Evolutionary conservation across 129 eudicot genomes (phyloP).

Genomic region (Centrapalus pauciflorus): DNA sequence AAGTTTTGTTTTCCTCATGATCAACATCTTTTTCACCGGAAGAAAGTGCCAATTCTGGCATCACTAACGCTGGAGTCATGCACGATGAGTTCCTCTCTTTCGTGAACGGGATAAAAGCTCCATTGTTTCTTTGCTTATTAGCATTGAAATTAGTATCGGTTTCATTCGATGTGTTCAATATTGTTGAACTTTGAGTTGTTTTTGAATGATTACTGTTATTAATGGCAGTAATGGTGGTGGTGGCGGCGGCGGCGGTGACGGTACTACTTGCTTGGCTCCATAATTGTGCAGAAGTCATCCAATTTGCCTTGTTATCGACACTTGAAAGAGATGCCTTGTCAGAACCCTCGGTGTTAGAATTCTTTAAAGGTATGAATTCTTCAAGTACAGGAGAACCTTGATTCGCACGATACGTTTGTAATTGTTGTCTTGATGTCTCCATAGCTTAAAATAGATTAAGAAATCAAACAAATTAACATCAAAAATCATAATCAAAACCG

Average conservation of each 20-base stretch:
- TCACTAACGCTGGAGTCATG: constrained; percentile 15
- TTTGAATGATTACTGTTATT: constrained; percentile 12
- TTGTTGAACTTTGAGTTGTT: constrained; percentile 15
- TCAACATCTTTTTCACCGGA: constrained; percentile 50
- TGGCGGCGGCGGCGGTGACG: constrained; percentile 5
- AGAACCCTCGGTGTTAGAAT: constrained; percentile 32
- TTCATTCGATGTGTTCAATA: constrained; percentile 16
- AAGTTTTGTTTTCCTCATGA: constrained; percentile 42
- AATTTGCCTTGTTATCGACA: constrained; percentile 63
- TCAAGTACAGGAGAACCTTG: constrained; percentile 67
- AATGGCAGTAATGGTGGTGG: constrained; percentile 20
- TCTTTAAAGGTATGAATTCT: constrained; percentile 80
- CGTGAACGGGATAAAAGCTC: constrained; percentile 69
- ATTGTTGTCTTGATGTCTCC: constrained; percentile 89
- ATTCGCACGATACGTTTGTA: constrained; percentile 48
- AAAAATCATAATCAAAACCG: too few relatives aligned
- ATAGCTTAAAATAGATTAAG: constrained; percentile 47
- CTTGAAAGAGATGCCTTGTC: constrained; percentile 33
- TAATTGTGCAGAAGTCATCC: constrained; percentile 93
- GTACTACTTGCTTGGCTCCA: constrained; percentile 67
- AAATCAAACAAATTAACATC: too few relatives aligned
- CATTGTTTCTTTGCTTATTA: constrained; percentile 51
- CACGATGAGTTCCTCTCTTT: constrained; percentile 35
- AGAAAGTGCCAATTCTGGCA: constrained; percentile 72
- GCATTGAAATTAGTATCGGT: constrained; percentile 33